Evolutionary conservation across 352 stramenopile genomes (phyloP), one percentile per base, ranked within the genome.

Genomic region (Globisporangium barbulae): DNA sequence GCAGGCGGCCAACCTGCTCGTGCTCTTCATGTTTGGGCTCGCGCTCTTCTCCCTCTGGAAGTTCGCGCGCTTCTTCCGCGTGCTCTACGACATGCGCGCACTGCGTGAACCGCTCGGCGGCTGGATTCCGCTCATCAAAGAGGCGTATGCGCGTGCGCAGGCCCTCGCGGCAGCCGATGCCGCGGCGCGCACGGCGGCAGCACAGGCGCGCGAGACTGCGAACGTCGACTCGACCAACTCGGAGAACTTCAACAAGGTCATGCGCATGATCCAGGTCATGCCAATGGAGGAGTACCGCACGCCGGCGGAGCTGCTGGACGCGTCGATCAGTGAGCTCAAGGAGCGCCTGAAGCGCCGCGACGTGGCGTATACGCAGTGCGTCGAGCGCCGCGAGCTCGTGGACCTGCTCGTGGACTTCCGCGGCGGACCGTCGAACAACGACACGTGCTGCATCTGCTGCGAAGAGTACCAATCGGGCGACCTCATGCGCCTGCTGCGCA

Each of bases 361-460:
- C 42, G 81, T 94, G 22, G 70, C 81, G 56, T 82, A 77, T 63
- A 49, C 72, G 0, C 67, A 77, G 22, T 90, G 81, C 53, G 81
- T 94, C 8, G 84, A 94, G 61, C 85, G 85, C 37, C 64, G 57
- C 21, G 86, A 94, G 56, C 74, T 94, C 17, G 81, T 93, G 15
- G 73, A 90, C 0, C 56, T 91, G 61, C 68, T 94, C 49, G 70
- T 90, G 13, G 74, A 81, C 42, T 94, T 89, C 61, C 79, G 86
- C 13, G 86, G 86, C 52, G 86, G 86, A 0, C 86, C 86, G 42
- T 82, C 76, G 39, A 93, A 93, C 67, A 93, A 93, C 64, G 84
- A 93, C 66, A 91, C 82, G 53, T 96, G 88, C 73, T 91, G 83
- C 61, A 96, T 96, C 62, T 96, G 88, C 78, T 92, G 81, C 61